phyloP scores from a whole-genome alignment of 1,284 basidiomycete genomes.

The Fistulinella staudtii region DNA sequence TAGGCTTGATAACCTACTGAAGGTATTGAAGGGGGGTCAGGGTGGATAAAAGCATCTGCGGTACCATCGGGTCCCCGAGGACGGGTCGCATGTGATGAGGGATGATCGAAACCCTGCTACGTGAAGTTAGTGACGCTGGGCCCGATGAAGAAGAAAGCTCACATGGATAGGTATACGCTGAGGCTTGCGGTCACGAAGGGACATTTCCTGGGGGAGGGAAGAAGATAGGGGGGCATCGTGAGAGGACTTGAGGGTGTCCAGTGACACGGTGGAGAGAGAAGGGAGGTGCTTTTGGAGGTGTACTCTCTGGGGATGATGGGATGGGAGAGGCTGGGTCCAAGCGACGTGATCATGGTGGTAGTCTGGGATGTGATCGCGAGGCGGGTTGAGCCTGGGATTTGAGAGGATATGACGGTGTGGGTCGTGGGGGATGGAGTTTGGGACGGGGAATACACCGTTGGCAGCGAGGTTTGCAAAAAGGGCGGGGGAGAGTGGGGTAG shows the following conservation, averaged over 20 bases:
- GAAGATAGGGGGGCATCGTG: slow-evolving; percentile 10
- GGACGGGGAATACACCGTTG: slow-evolving; percentile 46
- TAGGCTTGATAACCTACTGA: slow-evolving; percentile 31
- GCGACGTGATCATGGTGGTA: slow-evolving; percentile 23
- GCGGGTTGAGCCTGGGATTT: slow-evolving; percentile 5
- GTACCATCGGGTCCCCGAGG: slow-evolving; percentile 13
- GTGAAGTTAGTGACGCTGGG: slow-evolving; percentile 7
- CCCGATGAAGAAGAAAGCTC: slow-evolving; percentile 1
- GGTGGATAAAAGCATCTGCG: slow-evolving; percentile 14
- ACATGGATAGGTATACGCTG: slow-evolving; percentile 17
- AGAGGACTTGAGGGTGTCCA: slow-evolving; percentile 8
- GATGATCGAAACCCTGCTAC: slow-evolving; percentile 21
- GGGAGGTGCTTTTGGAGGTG: slow-evolving; percentile 17
- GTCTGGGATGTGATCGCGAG: slow-evolving; percentile 17
- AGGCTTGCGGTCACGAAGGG: slow-evolving; percentile 13
- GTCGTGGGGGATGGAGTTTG: slow-evolving; percentile 17
- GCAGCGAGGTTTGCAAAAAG: slow-evolving; percentile 58
- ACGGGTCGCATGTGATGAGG: slow-evolving; percentile 13
- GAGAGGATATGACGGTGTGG: slow-evolving; percentile 11
- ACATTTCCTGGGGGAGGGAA: slow-evolving; percentile 8
- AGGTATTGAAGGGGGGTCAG: slow-evolving; percentile 19
- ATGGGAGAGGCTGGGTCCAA: slow-evolving; percentile 15
- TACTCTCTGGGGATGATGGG: slow-evolving; percentile 14
- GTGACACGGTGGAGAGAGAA: slow-evolving; percentile 3
- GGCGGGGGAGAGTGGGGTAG: slow-evolving; percentile 53